Evolutionary conservation across 192 early-diverging fungal species (phyloP).

Genomic region (Linnemannia exigua): DNA sequence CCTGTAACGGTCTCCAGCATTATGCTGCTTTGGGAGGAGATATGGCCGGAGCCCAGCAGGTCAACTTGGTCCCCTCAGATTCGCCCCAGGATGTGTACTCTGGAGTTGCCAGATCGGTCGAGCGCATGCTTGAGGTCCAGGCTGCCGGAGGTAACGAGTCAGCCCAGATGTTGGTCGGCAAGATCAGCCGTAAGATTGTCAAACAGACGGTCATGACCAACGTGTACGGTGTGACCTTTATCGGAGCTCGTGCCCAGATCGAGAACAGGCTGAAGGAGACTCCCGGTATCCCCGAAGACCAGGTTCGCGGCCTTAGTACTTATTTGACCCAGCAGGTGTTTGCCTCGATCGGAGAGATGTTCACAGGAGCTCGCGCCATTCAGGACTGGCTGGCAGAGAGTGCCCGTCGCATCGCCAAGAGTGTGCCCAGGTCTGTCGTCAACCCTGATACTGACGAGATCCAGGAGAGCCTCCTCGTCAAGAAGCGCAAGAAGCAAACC

Average conservation of each 20-base stretch:
- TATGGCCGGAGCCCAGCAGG: slow-evolving; percentile 84
- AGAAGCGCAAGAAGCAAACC: slow-evolving; percentile 52
- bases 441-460: slow-evolving; percentile 60
- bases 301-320: slow-evolving; percentile 72
- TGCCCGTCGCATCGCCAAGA: slow-evolving; percentile 86
- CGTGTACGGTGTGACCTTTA: slow-evolving; percentile 97
- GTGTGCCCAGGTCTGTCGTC: slow-evolving; percentile 69
- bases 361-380: slow-evolving; percentile 88
- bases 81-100: slow-evolving; percentile 94
- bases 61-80: slow-evolving; percentile 89
- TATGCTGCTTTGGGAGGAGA: slow-evolving; percentile 98
- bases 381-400: slow-evolving; percentile 95
- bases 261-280: slow-evolving; percentile 85
- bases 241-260: slow-evolving; percentile 94
- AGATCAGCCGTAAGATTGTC: slow-evolving; percentile 92
- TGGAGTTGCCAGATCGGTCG: slow-evolving; percentile 86
- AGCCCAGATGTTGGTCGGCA: slow-evolving; percentile 76
- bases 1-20: slow-evolving; percentile 98
- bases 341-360: slow-evolving; percentile 89
- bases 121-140: slow-evolving; percentile 77
- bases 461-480: slow-evolving; percentile 24
- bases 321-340: slow-evolving; percentile 90
- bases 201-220: slow-evolving; percentile 99
- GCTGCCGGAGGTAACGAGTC: slow-evolving; percentile 69
- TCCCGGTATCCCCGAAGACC: slow-evolving; percentile 74